Percentiles rank a stretch among this genome's conserved stretches.
phyloP scores from a whole-genome alignment of 179 eudicot species.

The Vitellaria paradoxa region DNA sequence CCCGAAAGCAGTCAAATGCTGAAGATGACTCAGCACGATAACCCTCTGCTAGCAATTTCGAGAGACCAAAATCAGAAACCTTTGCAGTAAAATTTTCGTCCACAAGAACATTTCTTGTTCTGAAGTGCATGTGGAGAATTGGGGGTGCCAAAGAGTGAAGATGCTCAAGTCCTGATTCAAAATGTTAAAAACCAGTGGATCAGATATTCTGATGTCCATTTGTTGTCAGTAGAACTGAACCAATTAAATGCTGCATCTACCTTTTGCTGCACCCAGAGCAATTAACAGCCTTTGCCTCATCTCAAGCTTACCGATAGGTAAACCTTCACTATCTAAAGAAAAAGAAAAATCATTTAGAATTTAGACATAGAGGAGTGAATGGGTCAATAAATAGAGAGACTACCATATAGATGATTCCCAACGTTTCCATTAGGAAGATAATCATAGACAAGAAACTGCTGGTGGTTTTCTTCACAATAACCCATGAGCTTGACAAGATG shows the following conservation, averaged over 20 bases:
- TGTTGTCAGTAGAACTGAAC: background rate
- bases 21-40: constrained; percentile 24
- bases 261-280: constrained; percentile 28
- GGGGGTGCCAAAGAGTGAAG: constrained; percentile 25
- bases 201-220: constrained; percentile 7
- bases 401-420: constrained; percentile 24
- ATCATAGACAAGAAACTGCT: constrained; percentile 24
- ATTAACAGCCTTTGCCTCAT: constrained; percentile 22
- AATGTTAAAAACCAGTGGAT: background rate
- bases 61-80: constrained; percentile 21
- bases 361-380: background rate
- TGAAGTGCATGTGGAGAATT: constrained; percentile 22
- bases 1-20: constrained; percentile 23
- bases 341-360: background rate
- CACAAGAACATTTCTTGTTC: constrained; percentile 24
- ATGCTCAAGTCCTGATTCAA: constrained; percentile 24
- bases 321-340: constrained; percentile 23
- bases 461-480: constrained; percentile 18
- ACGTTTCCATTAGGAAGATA: constrained; percentile 22
- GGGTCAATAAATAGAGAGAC: background rate
- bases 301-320: constrained; percentile 26
- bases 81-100: constrained; percentile 21
- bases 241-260: constrained; percentile 10
- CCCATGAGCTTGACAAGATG: constrained; percentile 25
- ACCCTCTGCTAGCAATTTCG: constrained; percentile 6